phyloP scores from a whole-genome alignment of 2,329 filamentous ascomycete species.

The Aspergillus persii region DNA sequence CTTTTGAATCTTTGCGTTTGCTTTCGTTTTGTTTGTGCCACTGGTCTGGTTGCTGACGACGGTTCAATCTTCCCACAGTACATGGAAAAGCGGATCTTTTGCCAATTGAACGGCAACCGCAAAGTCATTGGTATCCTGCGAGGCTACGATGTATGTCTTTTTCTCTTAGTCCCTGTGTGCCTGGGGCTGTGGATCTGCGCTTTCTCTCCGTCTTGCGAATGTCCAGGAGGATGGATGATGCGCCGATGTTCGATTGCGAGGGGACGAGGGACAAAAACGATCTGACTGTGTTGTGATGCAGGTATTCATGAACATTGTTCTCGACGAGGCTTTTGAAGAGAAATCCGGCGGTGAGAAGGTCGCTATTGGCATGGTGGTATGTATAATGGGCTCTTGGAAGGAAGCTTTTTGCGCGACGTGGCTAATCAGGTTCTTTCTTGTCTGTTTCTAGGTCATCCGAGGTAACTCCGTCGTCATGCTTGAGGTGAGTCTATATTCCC shows the following conservation, averaged over 20 bases:
- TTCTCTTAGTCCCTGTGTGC: neutral
- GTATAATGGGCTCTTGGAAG: conserved; percentile 26
- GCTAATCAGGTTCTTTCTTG: neutral
- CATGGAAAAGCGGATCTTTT: conserved; percentile 97
- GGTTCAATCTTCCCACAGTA: conserved; percentile 59
- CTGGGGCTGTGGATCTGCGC: neutral
- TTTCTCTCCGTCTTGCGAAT: neutral
- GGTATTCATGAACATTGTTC: conserved; percentile 97
- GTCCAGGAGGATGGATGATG: neutral
- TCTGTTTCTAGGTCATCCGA: conserved; percentile 70
- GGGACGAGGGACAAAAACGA: conserved; percentile 6
- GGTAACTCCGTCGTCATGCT: conserved; percentile 99
- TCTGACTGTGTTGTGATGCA: conserved; percentile 36
- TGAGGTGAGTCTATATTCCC: conserved; percentile 55
- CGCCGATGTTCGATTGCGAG: neutral
- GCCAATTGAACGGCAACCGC: conserved; percentile 95
- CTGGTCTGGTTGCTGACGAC: conserved; percentile 15
- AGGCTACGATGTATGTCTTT: conserved; percentile 80
- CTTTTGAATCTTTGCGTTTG: neutral
- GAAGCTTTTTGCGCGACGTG: neutral
- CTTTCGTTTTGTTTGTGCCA: neutral
- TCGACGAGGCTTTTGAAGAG: conserved; percentile 95
- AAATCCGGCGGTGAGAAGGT: conserved; percentile 89
- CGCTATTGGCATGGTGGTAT: conserved; percentile 85
- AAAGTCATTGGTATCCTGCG: conserved; percentile 93